Evolutionary conservation across 176 grass and related monocot species (phyloP).

Genomic region (Raddia distichophylla): DNA sequence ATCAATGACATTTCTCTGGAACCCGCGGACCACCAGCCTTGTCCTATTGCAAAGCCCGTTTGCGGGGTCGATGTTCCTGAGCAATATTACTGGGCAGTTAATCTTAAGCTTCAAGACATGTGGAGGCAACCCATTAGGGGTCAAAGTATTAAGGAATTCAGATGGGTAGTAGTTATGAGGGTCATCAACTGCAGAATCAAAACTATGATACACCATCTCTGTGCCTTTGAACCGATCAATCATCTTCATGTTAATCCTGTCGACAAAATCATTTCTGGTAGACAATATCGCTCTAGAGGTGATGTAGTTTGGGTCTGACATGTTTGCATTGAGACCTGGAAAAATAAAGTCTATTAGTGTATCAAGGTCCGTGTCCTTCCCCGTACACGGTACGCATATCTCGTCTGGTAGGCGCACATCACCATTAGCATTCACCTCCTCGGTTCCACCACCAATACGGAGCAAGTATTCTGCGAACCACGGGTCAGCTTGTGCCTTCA

Average conservation of each 20-base stretch:
- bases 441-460: too few species aligned
- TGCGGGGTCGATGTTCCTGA: neutral
- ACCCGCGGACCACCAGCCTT: too few species aligned
- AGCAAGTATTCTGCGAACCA: too few species aligned
- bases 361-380: too few species aligned
- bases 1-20: neutral
- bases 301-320: neutral
- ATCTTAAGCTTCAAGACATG: neutral
- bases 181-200: neutral
- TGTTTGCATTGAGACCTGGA: neutral
- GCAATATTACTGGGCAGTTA: neutral
- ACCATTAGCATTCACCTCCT: too few species aligned
- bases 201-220: neutral
- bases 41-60: neutral
- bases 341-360: neutral
- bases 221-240: neutral
- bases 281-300: neutral
- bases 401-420: too few species aligned
- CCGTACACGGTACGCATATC: too few species aligned
- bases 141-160: neutral
- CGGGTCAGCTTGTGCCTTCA: too few species aligned
- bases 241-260: neutral
- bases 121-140: neutral
- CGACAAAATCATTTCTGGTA: neutral
- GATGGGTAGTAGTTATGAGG: neutral